Percentiles rank a stretch among this genome's conserved stretches.
phyloP scores from a whole-genome alignment of 768 basidiomycete species.

The Kwoniella mangroviensis region DNA sequence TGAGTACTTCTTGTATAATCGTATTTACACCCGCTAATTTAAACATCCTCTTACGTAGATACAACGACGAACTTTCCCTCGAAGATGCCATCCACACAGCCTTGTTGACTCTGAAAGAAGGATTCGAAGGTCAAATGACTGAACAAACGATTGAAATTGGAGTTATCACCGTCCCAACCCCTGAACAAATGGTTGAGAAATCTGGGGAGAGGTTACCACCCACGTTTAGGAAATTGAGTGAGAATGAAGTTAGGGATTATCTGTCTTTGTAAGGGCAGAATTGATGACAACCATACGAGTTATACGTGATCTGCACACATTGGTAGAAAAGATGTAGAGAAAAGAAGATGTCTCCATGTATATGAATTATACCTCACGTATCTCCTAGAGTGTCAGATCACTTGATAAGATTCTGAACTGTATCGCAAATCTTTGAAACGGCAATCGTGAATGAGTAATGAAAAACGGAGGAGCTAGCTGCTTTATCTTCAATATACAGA shows the following conservation, averaged over 20 bases:
- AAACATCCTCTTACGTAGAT: too few relatives aligned
- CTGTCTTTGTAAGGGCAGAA: conserved; percentile 59
- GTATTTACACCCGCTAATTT: too few relatives aligned
- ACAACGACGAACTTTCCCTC: conserved; percentile 97
- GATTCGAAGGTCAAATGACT: conserved; percentile 99
- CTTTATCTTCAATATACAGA: too few relatives aligned
- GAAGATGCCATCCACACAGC: conserved; percentile 99
- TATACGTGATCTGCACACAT: too few relatives aligned
- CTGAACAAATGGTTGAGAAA: conserved; percentile 67
- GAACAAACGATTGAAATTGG: conserved; percentile 99
- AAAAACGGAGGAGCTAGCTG: too few relatives aligned
- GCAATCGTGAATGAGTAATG: too few relatives aligned
- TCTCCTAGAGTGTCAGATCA: too few relatives aligned
- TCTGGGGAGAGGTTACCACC: conserved; percentile 75
- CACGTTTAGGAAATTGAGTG: conserved; percentile 90
- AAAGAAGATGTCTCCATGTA: not conserved
- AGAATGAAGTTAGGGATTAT: conserved; percentile 97
- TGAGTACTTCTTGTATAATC: too few relatives aligned
- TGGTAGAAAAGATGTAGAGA: not conserved
- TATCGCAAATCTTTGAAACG: too few relatives aligned
- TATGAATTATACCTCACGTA: too few relatives aligned
- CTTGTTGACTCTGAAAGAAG: conserved; percentile 94
- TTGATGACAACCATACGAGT: not conserved
- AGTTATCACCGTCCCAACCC: conserved; percentile 85
- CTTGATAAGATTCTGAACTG: too few relatives aligned